Evolutionary conservation across 2,329 filamentous ascomycete species (phyloP).

Genomic region (Epichloe amarillans): DNA sequence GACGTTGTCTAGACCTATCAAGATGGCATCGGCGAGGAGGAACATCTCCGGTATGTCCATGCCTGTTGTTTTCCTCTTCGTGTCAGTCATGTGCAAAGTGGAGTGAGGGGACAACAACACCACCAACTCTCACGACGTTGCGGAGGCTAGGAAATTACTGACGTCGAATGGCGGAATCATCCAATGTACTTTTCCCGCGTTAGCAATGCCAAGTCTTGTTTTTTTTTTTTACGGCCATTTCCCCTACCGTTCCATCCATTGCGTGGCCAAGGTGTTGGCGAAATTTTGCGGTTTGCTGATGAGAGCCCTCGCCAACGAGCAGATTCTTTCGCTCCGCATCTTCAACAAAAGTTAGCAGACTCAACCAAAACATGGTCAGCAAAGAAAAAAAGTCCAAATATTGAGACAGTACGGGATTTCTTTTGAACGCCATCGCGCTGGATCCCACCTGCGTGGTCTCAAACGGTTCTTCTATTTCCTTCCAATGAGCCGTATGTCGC

Average conservation of each 20-base stretch:
- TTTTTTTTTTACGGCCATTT: no score
- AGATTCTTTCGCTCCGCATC: conserved; percentile 8
- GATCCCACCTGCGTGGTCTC: conserved; percentile 67
- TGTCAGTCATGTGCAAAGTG: conserved; percentile 22
- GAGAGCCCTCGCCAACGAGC: conserved; percentile 24
- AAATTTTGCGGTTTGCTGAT: conserved; percentile 23
- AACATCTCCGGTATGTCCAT: conserved; percentile 55
- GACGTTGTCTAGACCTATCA: conserved; percentile 56
- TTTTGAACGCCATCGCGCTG: conserved; percentile 18
- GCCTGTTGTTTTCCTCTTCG: neutral
- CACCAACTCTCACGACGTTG: neutral
- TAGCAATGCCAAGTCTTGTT: no score
- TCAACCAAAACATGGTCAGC: neutral
- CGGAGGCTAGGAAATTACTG: neutral
- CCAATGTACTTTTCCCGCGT: conserved; percentile 36
- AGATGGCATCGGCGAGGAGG: conserved; percentile 54
- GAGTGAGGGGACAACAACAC: neutral
- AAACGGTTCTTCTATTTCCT: conserved; percentile 78
- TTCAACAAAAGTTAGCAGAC: neutral
- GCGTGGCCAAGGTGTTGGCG: conserved; percentile 18
- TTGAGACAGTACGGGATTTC: conserved; percentile 7
- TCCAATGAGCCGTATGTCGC: conserved; percentile 62
- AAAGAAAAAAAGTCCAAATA: neutral
- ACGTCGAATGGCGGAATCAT: conserved; percentile 59
- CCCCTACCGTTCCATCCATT: conserved; percentile 41